Evolutionary conservation across 768 basidiomycete genomes (phyloP), one percentile per base, ranked within the genome.

Genomic region (Suillus subaureus): DNA sequence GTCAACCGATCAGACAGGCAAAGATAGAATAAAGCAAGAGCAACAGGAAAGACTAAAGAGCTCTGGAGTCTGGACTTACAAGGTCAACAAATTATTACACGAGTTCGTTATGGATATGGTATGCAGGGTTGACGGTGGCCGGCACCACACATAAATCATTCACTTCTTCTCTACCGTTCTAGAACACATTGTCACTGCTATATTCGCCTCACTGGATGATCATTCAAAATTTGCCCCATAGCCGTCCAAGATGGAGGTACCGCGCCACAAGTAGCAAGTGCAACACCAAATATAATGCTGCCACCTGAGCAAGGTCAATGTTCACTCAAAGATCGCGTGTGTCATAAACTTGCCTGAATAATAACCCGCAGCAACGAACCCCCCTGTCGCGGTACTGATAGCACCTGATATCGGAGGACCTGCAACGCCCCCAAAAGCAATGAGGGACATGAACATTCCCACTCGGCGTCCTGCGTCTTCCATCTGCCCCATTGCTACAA

Each of bases 321-420:
- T 23, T 40, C 11, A 33, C 16, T 39, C 31, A 37, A 56, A 9
- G 49, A 31, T 39, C 54, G 2, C 42, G 12, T 42, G 45, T n/a
- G 28, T 18, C 35, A 52, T 40, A 61, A 15, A 63, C 72, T 65
- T 31, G 74, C 78, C 77, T 43, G 86, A 86, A 67, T 83, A 89
- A 64, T 68, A 75, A 12, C 78, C 75, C 3, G 76, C 71, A 9
- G 2, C 68, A 37, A 61, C 23, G 42, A 74, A 93, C 0, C 81
- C 81, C 2, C 82, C 83, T 1, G 87, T 84, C 0, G 82, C 79
- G 0, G 72, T 73, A 62, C 83, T 82, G 68, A 93, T 89, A 0
- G 88, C 87, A 1, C 91, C 91, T 7, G 89, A 89, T 66, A 92
- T 89, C 0, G 91, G 91, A 2, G 90, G 89, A 0, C 91, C 91